Percentiles rank a stretch among this genome's conserved stretches.
These are phyloP conservation scores for Penicillium sclerotiorum DNA, from an alignment of 2,329 filamentous ascomycete species.

Conservation along the genomic window DNA sequence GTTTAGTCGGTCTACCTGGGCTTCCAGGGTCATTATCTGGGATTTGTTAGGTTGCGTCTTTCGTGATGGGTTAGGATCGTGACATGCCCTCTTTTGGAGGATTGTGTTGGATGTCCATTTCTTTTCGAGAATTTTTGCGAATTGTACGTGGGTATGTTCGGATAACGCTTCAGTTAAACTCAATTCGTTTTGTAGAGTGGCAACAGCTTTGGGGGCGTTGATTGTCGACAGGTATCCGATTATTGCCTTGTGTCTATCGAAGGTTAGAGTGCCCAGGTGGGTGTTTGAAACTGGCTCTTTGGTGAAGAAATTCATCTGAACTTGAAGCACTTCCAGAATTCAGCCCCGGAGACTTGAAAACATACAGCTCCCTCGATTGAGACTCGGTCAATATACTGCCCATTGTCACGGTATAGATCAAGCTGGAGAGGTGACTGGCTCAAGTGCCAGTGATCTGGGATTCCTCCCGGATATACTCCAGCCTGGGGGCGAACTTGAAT, in stretches of 20 bases:
- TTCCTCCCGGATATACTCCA: background rate
- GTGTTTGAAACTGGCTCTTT: too few relatives aligned
- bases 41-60: background rate
- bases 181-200: background rate
- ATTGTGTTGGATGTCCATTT: conserved; percentile 3
- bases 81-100: background rate
- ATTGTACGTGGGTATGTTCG: background rate
- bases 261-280: too few relatives aligned
- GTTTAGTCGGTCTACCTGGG: background rate
- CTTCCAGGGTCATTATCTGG: conserved; percentile 2
- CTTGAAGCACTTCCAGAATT: too few relatives aligned
- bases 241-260: conserved; percentile 5
- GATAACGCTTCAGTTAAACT: background rate
- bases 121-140: conserved; percentile 1
- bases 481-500: too few relatives aligned
- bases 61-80: background rate
- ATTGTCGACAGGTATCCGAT: conserved; percentile 3
- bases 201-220: background rate
- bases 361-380: conserved; percentile 3
- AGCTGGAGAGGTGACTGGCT: too few relatives aligned
- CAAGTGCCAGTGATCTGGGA: background rate
- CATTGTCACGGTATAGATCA: background rate
- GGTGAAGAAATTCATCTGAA: too few relatives aligned
- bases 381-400: background rate
- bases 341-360: background rate